Evolutionary conservation across 1,284 basidiomycete species (phyloP).

Genomic region (Sanghuangporus weigelae): DNA sequence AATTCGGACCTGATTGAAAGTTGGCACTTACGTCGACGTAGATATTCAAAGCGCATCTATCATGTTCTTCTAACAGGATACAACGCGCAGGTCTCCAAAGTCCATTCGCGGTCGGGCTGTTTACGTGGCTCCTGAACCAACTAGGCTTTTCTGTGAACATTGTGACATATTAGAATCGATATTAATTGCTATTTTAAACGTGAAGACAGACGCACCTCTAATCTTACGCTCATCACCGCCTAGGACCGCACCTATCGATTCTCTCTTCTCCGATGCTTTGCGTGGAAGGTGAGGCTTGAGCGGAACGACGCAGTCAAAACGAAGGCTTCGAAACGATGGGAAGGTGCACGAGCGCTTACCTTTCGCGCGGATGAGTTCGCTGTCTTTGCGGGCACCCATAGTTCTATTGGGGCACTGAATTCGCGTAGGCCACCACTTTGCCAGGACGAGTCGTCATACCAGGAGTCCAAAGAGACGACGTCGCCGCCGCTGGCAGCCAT

Average conservation of each 20-base stretch:
- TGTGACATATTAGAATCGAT: background rate
- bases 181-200: background rate
- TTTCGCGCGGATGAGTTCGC: conserved; percentile 48
- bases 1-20: background rate
- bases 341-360: conserved; percentile 32
- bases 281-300: conserved; percentile 31
- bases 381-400: conserved; percentile 52
- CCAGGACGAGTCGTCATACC: conserved; percentile 16
- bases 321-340: background rate
- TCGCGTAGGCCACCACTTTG: conserved; percentile 26
- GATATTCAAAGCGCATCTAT: conserved; percentile 60
- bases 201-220: conserved; percentile 43
- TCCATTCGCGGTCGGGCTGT: conserved; percentile 42
- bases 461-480: conserved; percentile 2
- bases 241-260: conserved; percentile 29
- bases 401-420: conserved; percentile 50
- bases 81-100: conserved; percentile 70
- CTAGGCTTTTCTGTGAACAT: conserved; percentile 56
- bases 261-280: conserved; percentile 54
- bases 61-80: conserved; percentile 61
- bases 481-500: conserved; percentile 13
- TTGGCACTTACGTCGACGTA: conserved; percentile 58
- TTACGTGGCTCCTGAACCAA: conserved; percentile 56
- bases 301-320: background rate
- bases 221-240: conserved; percentile 43